phyloP scores from a whole-genome alignment of 2,329 filamentous ascomycete species.

The Peltaster fructicola region DNA sequence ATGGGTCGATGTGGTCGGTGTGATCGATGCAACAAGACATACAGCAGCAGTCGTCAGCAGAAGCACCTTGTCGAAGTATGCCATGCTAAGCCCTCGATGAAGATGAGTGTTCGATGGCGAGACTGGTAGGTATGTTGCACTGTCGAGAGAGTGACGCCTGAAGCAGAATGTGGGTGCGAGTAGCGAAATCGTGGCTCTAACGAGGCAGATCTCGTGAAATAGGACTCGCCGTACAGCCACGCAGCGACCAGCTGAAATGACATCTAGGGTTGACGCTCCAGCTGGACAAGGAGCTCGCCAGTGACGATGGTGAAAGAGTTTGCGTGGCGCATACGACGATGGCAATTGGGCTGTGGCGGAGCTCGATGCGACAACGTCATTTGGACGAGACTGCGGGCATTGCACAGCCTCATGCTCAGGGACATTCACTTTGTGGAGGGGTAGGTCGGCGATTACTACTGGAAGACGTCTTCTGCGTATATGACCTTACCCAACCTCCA shows the following conservation, averaged over 20 bases:
- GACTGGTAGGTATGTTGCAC: not conserved
- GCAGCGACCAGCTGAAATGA: no score
- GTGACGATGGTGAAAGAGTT: not conserved
- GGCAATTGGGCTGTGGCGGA: not conserved
- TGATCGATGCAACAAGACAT: not conserved
- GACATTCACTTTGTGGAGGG: not conserved
- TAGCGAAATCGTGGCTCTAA: not conserved
- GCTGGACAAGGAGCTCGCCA: no score
- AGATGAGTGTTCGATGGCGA: not conserved
- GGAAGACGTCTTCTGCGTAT: conserved; percentile 1
- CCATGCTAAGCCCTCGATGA: no score
- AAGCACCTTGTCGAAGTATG: no score
- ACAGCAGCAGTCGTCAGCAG: no score
- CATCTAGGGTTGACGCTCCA: no score
- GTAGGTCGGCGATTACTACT: not conserved
- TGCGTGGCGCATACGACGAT: not conserved
- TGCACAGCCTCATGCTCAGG: not conserved
- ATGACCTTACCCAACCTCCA: conserved; percentile 3
- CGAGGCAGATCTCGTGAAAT: no score
- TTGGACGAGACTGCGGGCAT: not conserved
- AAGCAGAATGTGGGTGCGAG: not conserved
- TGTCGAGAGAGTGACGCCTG: not conserved
- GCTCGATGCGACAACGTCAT: not conserved
- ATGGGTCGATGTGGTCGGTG: not conserved
- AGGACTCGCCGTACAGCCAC: no score